Base-by-base conservation (phyloP, 208 protist genomes). In the Trypanosomatidae sp. region DNA sequence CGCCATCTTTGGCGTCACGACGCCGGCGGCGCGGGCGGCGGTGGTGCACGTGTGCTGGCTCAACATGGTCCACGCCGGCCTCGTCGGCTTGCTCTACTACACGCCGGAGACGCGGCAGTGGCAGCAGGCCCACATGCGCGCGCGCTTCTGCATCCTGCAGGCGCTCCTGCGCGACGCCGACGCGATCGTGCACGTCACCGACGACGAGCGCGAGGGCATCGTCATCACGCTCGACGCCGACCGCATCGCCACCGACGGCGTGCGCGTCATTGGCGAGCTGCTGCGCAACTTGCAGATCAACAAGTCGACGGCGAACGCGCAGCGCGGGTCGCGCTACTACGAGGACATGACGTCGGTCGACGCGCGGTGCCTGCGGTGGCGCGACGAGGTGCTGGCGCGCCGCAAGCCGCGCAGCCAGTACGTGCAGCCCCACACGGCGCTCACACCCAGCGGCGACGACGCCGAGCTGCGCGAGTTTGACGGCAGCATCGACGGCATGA, bases 91-190 rank as follows among this genome's bases (percentile, higher is more conserved):
- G 6, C 83, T 96, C 67, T 94, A 86, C 55, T 97, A 86, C 67
- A 78, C 80, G 22, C 88, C 92, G 16, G 78, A 85, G 37, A 76
- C 50, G 47, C 27, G 64, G 32, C 65, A 83, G 58, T 96, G 78
- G 85, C 66, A 79, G 4, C 75, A 94, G 66, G 88, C 92, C 5
- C 91, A 97, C 66, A 95, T 94, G 84, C 77, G 71, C 16, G 92
- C 77, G 11, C 72, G 92, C 26, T 96, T 85, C 63, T 80, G 63
- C 27, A 93, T 97, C 24, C 65, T 97, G 19, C 56, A 72, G 33
- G 59, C 73, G 10, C 58, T 97, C 19, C 47, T 88, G 13, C 53
- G 63, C 23, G 72, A 61, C 5, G 64, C 58, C 24, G 43, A 76
- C 21, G 57, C 71, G 7, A 51, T 88, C 16, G 56, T 95, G 4